Base-by-base conservation (phyloP, 352 stramenopile species). In the Paralagenidium karlingii region DNA sequence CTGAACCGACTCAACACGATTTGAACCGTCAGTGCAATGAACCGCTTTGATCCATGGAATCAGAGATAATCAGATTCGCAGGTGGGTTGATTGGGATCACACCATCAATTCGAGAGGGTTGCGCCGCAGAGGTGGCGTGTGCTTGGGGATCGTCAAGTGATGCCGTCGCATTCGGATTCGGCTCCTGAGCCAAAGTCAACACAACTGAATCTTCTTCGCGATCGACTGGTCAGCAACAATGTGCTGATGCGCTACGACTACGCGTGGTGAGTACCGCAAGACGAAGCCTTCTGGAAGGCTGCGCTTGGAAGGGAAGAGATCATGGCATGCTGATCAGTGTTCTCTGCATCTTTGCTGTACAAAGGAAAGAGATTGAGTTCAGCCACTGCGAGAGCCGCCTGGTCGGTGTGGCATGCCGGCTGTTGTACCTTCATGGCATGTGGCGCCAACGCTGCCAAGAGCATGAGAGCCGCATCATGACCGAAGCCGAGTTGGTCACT, bases 181-280 rank as follows among this genome's bases (percentile, higher is more conserved):
- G n/a, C n/a, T n/a, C n/a, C n/a, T n/a, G n/a, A n/a, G n/a, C n/a
- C n/a, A n/a, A n/a, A n/a, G n/a, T n/a, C n/a, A n/a, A n/a, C n/a
- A n/a, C n/a, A n/a, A n/a, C n/a, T n/a, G n/a, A n/a, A n/a, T n/a
- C 30, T 22, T 22, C 30, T 36, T 41, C 47, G 47, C 4, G 25
- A 50, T 13, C 21, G 29, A n/a, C 33, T 54, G 6, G 24, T 39
- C 22, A 41, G 43, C 26, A 30, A 26, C 13, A 39, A 22, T 24
- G 57, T 86, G 40, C 63, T 76, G 42, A 91, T 91, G 74, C 71
- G 77, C 40, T 85, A 91, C 40, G 77, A 91, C 43, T 91, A 91
- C 43, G 77, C 77, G 1, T 91, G 77, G 77, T 78, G 48, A 27
- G 55, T 9, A 15, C n/a, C n/a, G n/a, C n/a, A n/a, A n/a, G n/a